Base-by-base conservation (phyloP, 2,329 filamentous ascomycete genomes). In the Fusarium nodosum region DNA sequence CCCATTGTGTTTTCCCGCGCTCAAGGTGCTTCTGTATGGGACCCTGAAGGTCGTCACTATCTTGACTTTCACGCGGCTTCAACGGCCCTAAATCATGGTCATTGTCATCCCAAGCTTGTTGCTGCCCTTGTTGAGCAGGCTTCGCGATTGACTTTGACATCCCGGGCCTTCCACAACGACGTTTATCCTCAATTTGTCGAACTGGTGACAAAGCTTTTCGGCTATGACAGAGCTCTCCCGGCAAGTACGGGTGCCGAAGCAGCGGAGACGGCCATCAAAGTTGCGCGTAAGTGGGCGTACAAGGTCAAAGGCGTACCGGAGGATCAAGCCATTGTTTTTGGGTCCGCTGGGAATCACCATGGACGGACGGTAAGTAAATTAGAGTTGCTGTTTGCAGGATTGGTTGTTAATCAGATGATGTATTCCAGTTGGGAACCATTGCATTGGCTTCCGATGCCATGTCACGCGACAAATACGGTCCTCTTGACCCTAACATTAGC, bases 1-100 rank as follows among this genome's bases (percentile, higher is more conserved):
- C 96, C 96, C 44, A 90, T 98, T 64, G 96, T 97, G 77, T 97
- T 98, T 81, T 87, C 95, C 59, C 89, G 90, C 71, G 96, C 94
- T 45, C 87, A 90, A 74, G 96, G 95, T 48, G 91, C 91, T 77
- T 90, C 92, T 65, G 96, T 98, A 60, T 99, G 96, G 95, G 96
- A 99, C 78, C 95, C 96, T n/a, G 96, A 98, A 84, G 93, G 93
- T 77, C 92, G 90, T 74, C 91, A 97, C 80, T 98, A 99, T 81
- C 89, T 98, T 75, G 96, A 99, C 84, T 99, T 97, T 83, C 89
- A 99, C 71, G 97, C 95, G 46, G 96, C 96, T 71, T 99, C 98
- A 39, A 71, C 67, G 31, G 67, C 60, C 34, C 56, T 65, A 7
- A 71, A 71, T 36, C 67, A 71, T 31, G 68, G 68, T 10, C 68